Evolutionary conservation across 805 yeast genomes (phyloP).

Genomic region (Limtongia smithiae): DNA sequence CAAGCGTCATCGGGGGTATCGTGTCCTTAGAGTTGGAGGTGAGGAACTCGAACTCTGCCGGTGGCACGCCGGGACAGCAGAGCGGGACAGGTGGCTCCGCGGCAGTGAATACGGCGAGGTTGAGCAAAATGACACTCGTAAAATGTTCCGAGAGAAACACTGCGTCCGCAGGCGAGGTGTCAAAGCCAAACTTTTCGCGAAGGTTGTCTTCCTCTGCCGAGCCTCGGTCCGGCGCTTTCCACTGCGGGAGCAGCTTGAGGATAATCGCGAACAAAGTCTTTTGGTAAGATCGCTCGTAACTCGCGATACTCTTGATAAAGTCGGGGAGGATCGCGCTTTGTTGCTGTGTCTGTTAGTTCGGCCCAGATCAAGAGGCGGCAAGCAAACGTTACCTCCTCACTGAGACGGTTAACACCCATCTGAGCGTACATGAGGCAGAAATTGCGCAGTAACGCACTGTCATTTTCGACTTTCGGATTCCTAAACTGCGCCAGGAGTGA

Average conservation of each 20-base stretch:
- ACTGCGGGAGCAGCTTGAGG: constrained; percentile 49
- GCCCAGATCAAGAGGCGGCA: too few relatives aligned
- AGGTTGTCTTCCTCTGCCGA: constrained; percentile 43
- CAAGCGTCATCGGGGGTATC: constrained; percentile 49
- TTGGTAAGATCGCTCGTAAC: constrained; percentile 39
- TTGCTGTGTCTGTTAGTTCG: constrained; percentile 30
- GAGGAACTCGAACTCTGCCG: constrained; percentile 56
- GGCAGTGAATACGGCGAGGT: constrained; percentile 40
- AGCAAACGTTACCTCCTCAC: constrained; percentile 35
- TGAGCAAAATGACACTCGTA: constrained; percentile 55
- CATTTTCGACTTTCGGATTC: constrained; percentile 43
- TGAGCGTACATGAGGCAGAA: constrained; percentile 55
- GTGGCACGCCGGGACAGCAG: constrained; percentile 62
- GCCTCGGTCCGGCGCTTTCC: constrained; percentile 51
- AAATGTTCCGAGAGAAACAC: constrained; percentile 47
- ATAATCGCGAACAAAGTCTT: constrained; percentile 63
- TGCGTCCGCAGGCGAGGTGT: constrained; percentile 42
- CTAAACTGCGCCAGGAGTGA: constrained; percentile 63
- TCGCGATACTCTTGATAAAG: constrained; percentile 47
- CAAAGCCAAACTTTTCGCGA: constrained; percentile 40
- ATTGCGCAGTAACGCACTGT: constrained; percentile 14
- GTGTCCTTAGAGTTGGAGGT: constrained; percentile 66
- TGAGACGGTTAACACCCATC: constrained; percentile 60
- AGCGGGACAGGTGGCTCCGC: constrained; percentile 4
- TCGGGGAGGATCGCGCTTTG: constrained; percentile 45